Conservation (phyloP, 2,329 filamentous ascomycete genomes). For the Bipolaris victoriae region DNA sequence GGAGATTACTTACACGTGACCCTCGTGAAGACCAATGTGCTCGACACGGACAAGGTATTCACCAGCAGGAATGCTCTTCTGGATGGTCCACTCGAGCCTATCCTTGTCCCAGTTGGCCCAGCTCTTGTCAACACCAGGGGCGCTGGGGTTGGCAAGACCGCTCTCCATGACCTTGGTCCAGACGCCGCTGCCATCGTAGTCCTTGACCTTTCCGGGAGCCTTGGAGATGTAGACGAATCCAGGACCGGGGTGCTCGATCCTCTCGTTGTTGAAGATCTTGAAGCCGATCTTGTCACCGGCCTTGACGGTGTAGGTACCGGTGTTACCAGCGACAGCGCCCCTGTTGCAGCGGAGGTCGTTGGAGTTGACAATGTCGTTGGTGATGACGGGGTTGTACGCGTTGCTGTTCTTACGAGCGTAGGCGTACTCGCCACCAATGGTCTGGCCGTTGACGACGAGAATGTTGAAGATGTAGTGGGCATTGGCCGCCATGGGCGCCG, state of each 20-base stretch:
- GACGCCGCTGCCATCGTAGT: conserved; percentile 68
- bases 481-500: conserved; percentile 32
- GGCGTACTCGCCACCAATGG: conserved; percentile 42
- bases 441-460: conserved; percentile 42
- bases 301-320: conserved; percentile 45
- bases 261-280: conserved; percentile 58
- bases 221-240: conserved; percentile 49
- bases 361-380: conserved; percentile 41
- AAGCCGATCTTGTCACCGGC: conserved; percentile 58
- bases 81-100: conserved; percentile 53
- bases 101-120: conserved; percentile 50
- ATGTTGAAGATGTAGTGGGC: conserved; percentile 49
- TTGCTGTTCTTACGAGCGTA: conserved; percentile 47
- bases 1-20: conserved; percentile 24
- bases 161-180: conserved; percentile 47
- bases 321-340: conserved; percentile 42
- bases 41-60: conserved; percentile 48
- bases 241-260: conserved; percentile 53
- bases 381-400: conserved; percentile 41
- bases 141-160: conserved; percentile 37
- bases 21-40: conserved; percentile 45
- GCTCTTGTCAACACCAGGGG: conserved; percentile 30
- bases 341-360: conserved; percentile 47
- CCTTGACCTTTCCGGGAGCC: conserved; percentile 69
- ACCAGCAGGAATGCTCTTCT: conserved; percentile 50